Evolutionary conservation across 1,284 basidiomycete species (phyloP).

Genomic region (Ganoderma sinense): DNA sequence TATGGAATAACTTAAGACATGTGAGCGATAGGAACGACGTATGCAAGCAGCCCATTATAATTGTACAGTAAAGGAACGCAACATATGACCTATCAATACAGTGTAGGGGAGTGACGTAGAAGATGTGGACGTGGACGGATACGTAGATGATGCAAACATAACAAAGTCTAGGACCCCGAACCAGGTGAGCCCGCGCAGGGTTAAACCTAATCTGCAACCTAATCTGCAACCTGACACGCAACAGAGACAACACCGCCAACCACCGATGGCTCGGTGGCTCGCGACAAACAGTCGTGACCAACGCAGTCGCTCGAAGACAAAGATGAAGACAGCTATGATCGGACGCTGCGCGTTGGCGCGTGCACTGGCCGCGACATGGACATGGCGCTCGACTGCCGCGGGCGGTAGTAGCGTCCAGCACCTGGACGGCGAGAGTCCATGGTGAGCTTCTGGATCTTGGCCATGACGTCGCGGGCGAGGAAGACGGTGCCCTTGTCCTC

Average conservation of each 20-base stretch:
- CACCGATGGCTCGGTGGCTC: background rate
- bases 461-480: conserved; percentile 64
- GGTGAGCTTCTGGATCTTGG: conserved; percentile 50
- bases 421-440: conserved; percentile 23
- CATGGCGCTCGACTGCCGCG: conserved; percentile 10
- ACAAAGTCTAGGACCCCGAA: background rate
- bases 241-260: background rate
- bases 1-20: conserved; percentile 2
- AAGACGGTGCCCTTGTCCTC: conserved; percentile 70
- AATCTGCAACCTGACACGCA: background rate
- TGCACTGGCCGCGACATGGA: conserved; percentile 8
- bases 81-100: background rate
- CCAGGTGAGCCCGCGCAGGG: background rate
- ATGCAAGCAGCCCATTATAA: background rate
- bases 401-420: conserved; percentile 5
- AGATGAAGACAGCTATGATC: background rate
- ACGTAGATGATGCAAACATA: background rate
- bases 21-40: background rate
- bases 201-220: conserved; percentile 1
- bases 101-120: background rate
- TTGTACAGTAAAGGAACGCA: background rate
- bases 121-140: background rate
- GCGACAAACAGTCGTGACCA: conserved; percentile 1
- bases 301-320: background rate
- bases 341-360: conserved; percentile 4